Evolutionary conservation across 352 stramenopile species (phyloP).

Genomic region (Globisporangium barbulae): DNA sequence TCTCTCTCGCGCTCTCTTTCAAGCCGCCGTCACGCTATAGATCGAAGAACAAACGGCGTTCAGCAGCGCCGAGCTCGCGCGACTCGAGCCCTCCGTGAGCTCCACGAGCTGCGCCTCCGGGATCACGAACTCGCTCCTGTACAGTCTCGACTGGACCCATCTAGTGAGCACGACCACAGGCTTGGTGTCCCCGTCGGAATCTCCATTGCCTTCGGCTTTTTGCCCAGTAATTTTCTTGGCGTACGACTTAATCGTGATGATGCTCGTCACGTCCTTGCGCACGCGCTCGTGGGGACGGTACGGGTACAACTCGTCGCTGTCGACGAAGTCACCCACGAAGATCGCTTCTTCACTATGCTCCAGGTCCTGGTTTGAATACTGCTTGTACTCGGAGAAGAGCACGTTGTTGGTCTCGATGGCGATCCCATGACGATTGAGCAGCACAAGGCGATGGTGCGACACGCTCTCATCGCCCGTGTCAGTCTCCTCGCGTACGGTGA

Average conservation of each 20-base stretch:
- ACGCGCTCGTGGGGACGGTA: constrained; percentile 13
- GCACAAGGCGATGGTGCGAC: constrained; percentile 13
- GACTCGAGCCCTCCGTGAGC: constrained; percentile 2
- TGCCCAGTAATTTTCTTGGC: neutral
- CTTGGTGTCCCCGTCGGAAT: neutral
- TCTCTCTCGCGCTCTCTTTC: too few species aligned
- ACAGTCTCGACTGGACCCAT: constrained; percentile 32
- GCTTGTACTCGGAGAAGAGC: constrained; percentile 16
- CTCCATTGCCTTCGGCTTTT: neutral
- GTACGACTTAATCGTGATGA: neutral
- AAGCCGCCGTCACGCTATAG: too few species aligned
- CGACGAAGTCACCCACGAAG: constrained; percentile 12
- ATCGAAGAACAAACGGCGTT: neutral
- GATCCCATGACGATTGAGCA: neutral
- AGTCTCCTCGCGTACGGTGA: constrained; percentile 16
- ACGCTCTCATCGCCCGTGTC: neutral
- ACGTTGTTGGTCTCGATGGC: constrained; percentile 12
- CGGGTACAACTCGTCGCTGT: constrained; percentile 13
- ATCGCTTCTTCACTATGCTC: constrained; percentile 2
- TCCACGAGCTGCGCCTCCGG: neutral
- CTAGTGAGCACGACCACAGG: constrained; percentile 28
- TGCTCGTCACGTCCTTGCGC: constrained; percentile 10
- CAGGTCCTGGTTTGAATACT: neutral
- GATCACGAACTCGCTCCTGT: constrained; percentile 6
- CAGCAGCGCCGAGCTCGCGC: neutral